Conservation (phyloP, 345 rosid genomes). For the Rhodamnia argentea region DNA sequence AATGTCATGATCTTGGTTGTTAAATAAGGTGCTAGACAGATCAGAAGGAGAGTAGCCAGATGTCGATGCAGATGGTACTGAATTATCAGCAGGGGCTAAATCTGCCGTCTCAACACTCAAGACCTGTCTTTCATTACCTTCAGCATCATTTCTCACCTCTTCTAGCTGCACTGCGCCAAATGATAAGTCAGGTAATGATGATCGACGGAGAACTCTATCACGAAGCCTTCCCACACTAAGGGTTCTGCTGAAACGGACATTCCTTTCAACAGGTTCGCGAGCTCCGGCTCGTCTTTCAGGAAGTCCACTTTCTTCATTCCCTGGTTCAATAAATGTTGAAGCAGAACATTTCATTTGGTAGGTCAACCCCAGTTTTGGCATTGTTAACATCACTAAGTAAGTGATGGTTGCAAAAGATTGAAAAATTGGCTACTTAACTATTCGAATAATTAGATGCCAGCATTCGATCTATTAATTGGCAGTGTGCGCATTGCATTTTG, state of each 20-base stretch:
- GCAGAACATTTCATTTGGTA: conserved; percentile 12
- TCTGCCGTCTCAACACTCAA: conserved; percentile 17
- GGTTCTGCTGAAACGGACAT: conserved; percentile 84
- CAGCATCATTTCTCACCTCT: conserved; percentile 34
- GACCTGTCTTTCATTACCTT: conserved; percentile 20
- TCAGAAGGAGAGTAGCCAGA: conserved; percentile 37
- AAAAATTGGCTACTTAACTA: neutral
- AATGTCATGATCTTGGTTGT: conserved; percentile 43
- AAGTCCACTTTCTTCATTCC: conserved; percentile 27
- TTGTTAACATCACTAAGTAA: conserved; percentile 15
- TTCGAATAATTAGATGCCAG: conserved; percentile 5
- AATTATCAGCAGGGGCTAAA: conserved; percentile 24
- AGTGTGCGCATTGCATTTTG: conserved; percentile 6
- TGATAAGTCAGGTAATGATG: conserved; percentile 52
- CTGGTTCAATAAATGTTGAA: conserved; percentile 28
- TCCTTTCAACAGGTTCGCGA: conserved; percentile 63
- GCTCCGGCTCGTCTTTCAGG: conserved; percentile 46
- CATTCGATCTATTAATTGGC: neutral
- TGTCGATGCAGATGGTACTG: conserved; percentile 17
- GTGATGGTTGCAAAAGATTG: neutral
- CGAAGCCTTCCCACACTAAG: conserved; percentile 98
- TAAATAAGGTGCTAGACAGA: conserved; percentile 36
- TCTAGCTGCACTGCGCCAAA: conserved; percentile 44
- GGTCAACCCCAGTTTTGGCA: conserved; percentile 19
- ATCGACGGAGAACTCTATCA: conserved; percentile 83